A percentile compares a stretch with the other conserved stretches of the same genome.
phyloP scores from a whole-genome alignment of 306 rosid species.

The Abrus pulchellus region DNA sequence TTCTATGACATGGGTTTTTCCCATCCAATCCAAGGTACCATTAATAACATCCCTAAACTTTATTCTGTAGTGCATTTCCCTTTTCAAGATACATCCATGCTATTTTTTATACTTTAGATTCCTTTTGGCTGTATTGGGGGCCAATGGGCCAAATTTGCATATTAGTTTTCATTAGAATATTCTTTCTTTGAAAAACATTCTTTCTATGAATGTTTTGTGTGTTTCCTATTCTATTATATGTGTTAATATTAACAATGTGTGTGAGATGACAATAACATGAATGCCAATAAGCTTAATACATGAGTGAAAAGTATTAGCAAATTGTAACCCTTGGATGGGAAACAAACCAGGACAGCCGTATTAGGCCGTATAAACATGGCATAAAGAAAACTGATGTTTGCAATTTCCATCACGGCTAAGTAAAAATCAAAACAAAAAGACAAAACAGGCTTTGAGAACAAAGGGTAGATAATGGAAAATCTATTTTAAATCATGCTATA shows the following conservation, averaged over 20 bases:
- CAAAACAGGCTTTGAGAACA: not conserved
- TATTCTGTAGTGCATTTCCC: not conserved
- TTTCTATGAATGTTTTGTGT: not conserved
- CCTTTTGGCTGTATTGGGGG: not conserved
- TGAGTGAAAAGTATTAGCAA: not conserved
- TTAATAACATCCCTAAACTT: not conserved
- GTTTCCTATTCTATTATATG: not conserved
- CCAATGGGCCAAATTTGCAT: constrained; percentile 19
- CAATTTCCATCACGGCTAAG: not conserved
- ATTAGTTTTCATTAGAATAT: not conserved
- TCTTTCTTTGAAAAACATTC: not conserved
- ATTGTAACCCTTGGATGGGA: not conserved
- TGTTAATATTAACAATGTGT: not conserved
- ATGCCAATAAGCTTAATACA: not conserved
- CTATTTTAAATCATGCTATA: not conserved
- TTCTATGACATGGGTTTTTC: not conserved
- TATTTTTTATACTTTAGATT: not conserved
- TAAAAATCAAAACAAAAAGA: not conserved
- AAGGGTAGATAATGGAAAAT: not conserved
- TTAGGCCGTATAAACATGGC: constrained; percentile 1
- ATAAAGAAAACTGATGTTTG: not conserved
- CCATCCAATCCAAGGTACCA: constrained; percentile 6
- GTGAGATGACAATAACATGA: not conserved
- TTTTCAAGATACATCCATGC: not conserved
- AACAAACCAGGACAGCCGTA: not conserved